A percentile compares a stretch with the other conserved stretches of the same genome.
These are phyloP conservation scores for Aspergillus quadrilineatus DNA, from an alignment of 2,329 filamentous ascomycete species.

Conservation along the genomic window DNA sequence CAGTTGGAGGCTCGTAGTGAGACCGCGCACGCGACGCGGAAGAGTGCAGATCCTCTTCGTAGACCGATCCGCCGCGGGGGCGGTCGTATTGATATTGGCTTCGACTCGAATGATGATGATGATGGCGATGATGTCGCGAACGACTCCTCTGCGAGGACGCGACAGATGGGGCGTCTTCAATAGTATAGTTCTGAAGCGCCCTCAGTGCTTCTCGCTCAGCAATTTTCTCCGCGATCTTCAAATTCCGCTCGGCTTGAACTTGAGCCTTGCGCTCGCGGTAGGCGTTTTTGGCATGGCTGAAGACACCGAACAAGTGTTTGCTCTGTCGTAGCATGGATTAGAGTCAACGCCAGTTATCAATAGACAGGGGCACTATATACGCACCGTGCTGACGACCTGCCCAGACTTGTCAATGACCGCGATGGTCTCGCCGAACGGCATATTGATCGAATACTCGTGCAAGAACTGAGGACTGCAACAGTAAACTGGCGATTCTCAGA, in stretches of 20 bases:
- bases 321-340: conserved; percentile 56
- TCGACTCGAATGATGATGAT: conserved; percentile 29
- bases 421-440: conserved; percentile 64
- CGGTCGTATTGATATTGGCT: conserved; percentile 23
- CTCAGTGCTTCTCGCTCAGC: conserved; percentile 61
- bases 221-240: conserved; percentile 54
- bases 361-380: conserved; percentile 34
- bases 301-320: conserved; percentile 84
- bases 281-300: conserved; percentile 85
- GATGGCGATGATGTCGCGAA: conserved; percentile 24
- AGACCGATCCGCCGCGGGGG: conserved; percentile 19
- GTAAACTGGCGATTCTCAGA: neutral
- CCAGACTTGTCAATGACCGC: conserved; percentile 89
- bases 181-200: conserved; percentile 51
- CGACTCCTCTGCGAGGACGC: conserved; percentile 45
- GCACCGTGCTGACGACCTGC: conserved; percentile 84
- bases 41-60: conserved; percentile 35
- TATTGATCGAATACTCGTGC: conserved; percentile 12
- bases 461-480: neutral
- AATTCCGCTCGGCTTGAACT: conserved; percentile 68
- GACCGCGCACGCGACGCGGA: conserved; percentile 22
- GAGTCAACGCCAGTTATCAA: neutral
- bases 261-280: conserved; percentile 87
- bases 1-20: conserved; percentile 21
- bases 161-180: conserved; percentile 49